These are phyloP conservation scores for Aspergillus vadensis DNA, from an alignment of 2,329 filamentous ascomycete species.

Conservation along the genomic window DNA sequence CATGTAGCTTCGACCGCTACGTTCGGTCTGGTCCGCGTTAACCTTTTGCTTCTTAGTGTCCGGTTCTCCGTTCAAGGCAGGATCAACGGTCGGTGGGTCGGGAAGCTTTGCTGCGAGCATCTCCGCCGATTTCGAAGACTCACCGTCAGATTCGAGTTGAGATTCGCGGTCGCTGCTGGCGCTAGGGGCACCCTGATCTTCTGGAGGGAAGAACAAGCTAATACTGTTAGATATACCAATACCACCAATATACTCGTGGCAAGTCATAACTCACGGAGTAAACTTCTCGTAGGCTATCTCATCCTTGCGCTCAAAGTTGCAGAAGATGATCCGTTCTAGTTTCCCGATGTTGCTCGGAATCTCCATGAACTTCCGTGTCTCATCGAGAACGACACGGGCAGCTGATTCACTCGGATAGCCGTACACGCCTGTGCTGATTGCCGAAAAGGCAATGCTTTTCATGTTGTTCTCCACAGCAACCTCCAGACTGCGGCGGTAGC, in stretches of 20 bases:
- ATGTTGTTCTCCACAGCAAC: conserved; percentile 69
- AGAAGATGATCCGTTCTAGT: conserved; percentile 78
- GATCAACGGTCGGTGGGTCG: conserved; percentile 52
- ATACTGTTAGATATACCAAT: conserved; percentile 10
- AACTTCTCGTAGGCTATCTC: conserved; percentile 68
- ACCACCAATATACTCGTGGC: background rate
- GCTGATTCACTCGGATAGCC: conserved; percentile 78
- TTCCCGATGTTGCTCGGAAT: conserved; percentile 41
- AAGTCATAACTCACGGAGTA: conserved; percentile 67
- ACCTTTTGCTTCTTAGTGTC: conserved; percentile 53
- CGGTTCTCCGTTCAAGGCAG: conserved; percentile 46
- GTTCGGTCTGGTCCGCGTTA: conserved; percentile 16
- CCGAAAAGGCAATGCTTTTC: conserved; percentile 76
- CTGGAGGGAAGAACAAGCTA: conserved; percentile 54
- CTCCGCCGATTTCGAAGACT: conserved; percentile 29
- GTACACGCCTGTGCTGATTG: conserved; percentile 86
- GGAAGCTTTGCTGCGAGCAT: conserved; percentile 49
- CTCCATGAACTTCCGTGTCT: conserved; percentile 59
- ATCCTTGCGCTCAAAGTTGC: conserved; percentile 79
- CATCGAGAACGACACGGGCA: conserved; percentile 68
- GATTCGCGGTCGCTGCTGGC: conserved; percentile 8
- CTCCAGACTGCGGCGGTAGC: conserved; percentile 72
- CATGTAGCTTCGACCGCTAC: conserved; percentile 3
- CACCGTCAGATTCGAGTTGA: conserved; percentile 26
- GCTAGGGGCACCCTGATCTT: conserved; percentile 36